Conservation (phyloP, 148 eudicot species). For the Amaranthus palmeri region DNA sequence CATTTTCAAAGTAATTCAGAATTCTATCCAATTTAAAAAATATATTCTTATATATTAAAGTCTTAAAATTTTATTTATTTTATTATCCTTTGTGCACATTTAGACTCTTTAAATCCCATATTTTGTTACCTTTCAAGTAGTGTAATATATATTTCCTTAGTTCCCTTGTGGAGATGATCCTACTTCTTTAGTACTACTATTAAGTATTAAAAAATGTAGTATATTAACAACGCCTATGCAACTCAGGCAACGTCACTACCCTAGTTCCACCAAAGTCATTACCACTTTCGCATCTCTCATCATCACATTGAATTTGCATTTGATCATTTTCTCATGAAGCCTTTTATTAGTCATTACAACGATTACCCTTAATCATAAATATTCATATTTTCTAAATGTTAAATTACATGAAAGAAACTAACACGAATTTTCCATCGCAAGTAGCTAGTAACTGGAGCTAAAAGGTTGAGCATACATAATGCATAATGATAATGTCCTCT, state of each 20-base stretch:
- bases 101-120: no score
- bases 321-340: background rate
- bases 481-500: background rate
- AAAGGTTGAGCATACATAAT: background rate
- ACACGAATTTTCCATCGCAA: background rate
- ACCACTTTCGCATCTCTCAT: background rate
- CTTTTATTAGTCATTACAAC: background rate
- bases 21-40: no score
- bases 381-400: background rate
- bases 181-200: no score
- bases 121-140: no score
- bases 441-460: background rate
- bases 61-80: no score
- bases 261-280: background rate
- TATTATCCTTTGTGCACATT: no score
- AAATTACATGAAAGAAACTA: background rate
- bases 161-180: no score
- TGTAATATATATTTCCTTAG: no score
- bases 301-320: background rate
- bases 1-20: no score
- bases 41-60: no score
- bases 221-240: background rate
- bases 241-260: background rate
- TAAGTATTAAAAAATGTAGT: no score
- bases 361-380: background rate